Evolutionary conservation across 2,329 filamentous ascomycete genomes (phyloP).

Genomic region (Neofusicoccum sp.): DNA sequence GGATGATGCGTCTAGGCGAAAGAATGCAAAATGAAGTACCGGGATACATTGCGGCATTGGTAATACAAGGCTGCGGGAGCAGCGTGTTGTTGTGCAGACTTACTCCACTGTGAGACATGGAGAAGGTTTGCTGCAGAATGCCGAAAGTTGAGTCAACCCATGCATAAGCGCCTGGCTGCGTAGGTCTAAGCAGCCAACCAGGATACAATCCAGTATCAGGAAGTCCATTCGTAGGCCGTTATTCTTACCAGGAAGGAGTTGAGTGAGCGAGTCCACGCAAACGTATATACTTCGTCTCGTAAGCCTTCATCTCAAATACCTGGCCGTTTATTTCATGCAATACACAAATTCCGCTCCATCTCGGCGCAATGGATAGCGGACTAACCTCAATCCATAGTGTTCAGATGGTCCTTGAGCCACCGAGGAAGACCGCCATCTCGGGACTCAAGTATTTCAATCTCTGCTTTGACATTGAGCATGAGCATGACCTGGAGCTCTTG

Average conservation of each 20-base stretch:
- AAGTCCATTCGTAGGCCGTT: not conserved
- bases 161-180: not conserved
- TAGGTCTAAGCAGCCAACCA: not conserved
- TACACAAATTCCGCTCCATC: not conserved
- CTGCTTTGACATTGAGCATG: constrained; percentile 70
- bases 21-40: not conserved
- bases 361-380: not conserved
- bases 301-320: not conserved
- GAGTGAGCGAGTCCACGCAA: not conserved
- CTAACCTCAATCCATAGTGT: not conserved
- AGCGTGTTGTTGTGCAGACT: not conserved
- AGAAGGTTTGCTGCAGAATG: constrained; percentile 5
- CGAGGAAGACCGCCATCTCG: constrained; percentile 29
- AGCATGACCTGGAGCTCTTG: constrained; percentile 70
- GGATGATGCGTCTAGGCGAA: not conserved
- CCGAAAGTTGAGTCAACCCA: not conserved
- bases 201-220: too few relatives aligned
- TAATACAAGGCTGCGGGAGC: not conserved
- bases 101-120: not conserved
- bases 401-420: constrained; percentile 23
- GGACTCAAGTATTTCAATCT: constrained; percentile 68
- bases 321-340: not conserved
- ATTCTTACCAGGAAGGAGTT: not conserved
- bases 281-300: too few relatives aligned
- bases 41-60: not conserved